Evolutionary conservation across 371 early-diverging fungal genomes (phyloP), one percentile per base, ranked within the genome.

Genomic region (Gilbertella persicaria): DNA sequence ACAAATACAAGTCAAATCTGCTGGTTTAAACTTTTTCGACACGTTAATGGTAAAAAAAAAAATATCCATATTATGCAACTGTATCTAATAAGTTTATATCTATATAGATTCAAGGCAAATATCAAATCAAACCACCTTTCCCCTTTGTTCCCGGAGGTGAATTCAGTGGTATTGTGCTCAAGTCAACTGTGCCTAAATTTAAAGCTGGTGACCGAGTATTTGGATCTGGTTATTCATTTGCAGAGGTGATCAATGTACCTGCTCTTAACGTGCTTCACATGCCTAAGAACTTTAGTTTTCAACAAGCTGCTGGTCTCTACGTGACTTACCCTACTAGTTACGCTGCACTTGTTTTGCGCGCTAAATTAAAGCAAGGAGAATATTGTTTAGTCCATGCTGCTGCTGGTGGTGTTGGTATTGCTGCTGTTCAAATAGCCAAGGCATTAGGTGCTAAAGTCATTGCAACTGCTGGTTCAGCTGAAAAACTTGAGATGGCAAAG

Each of bases 111-210:
- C 88, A 92, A 66, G 93, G 93, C 60, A 85, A 87, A 48, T 92
- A 93, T 61, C 94, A 94, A 68, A 69, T 85, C 55, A 88, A 85
- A 52, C 93, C 92, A 9, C 82, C 84, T 40, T 80, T 89, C 44
- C 94, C 94, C 10, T 93, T 93, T 61, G 79, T 87, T 6, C 92
- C 92, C 1, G 95, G 95, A 13, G 83, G 84, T 44, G 93, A 93
- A 69, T 71, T 71, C 46, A 52, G 64, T 42, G 79, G 79, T 28
- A 52, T 75, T 13, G 79, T 75, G 0, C 28, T 67, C 23, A 68
- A 78, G 44, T 71, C 75, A 0, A 70, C 73, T 0, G 69, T 71
- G 12, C 67, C 76, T 7, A 38, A 75, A 10, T 86, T 77, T 61
- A 83, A 86, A 50, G 54, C 69, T 0, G 93, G 94, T 17, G 91